Evolutionary conservation across 768 basidiomycete species (phyloP).

Genomic region (Podaxis sp.): DNA sequence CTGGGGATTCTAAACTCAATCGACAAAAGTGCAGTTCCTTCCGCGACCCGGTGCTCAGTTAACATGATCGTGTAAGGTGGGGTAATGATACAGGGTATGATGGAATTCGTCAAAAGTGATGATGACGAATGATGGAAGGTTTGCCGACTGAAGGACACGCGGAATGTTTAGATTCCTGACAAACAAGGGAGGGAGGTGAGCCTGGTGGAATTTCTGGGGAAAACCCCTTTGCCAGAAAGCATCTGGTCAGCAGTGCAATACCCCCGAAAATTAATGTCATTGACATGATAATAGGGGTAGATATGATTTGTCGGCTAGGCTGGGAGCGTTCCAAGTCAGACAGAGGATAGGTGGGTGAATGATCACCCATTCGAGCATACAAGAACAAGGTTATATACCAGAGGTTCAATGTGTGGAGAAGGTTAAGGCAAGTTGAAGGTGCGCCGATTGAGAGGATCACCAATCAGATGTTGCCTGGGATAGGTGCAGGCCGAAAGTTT

Average conservation of each 20-base stretch:
- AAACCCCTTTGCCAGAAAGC: neutral
- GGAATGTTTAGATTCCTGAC: neutral
- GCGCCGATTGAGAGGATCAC: neutral
- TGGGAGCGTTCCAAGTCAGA: no score
- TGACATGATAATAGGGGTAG: neutral
- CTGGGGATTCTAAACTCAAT: neutral
- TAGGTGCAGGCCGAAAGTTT: neutral
- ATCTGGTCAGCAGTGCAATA: neutral
- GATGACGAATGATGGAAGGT: neutral
- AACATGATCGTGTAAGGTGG: neutral
- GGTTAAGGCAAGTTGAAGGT: no score
- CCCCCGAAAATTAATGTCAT: neutral
- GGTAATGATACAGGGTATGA: neutral
- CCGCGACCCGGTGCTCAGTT: neutral
- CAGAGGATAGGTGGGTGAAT: no score
- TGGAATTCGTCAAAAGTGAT: neutral
- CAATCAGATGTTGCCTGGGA: neutral
- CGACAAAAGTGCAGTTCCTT: neutral
- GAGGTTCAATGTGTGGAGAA: no score
- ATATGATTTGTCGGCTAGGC: no score
- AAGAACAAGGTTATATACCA: no score
- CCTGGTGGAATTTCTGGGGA: neutral
- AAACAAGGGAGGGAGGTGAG: neutral
- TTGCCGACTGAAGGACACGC: neutral
- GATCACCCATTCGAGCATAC: no score